These are phyloP conservation scores for Aureoboletus auriporus DNA, from an alignment of 768 basidiomycete genomes.

Conservation along the genomic window DNA sequence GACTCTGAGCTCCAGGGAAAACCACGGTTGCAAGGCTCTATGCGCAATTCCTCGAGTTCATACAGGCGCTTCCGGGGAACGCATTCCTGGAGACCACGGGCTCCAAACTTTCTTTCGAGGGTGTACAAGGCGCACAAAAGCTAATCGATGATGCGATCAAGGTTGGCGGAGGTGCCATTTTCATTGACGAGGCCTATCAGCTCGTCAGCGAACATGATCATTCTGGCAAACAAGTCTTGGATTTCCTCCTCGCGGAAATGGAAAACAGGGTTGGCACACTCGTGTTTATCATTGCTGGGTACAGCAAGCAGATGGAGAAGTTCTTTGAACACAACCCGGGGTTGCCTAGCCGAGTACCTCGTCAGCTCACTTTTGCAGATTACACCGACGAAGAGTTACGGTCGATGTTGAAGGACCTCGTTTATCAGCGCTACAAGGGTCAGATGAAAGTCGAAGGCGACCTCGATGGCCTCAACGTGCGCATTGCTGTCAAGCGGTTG, in stretches of 20 bases:
- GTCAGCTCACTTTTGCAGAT: conserved; percentile 55
- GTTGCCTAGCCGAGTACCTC: conserved; percentile 61
- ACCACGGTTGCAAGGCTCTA: conserved; percentile 68
- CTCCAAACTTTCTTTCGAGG: conserved; percentile 54
- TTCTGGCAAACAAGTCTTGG: conserved; percentile 56
- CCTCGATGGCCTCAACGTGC: conserved; percentile 47
- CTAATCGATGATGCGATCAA: conserved; percentile 46
- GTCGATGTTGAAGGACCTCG: conserved; percentile 46
- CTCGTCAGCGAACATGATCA: conserved; percentile 47
- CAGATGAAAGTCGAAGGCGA: conserved; percentile 58
- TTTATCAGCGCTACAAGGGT: conserved; percentile 44
- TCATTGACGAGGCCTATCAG: conserved; percentile 75
- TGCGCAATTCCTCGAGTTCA: conserved; percentile 57
- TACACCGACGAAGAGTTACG: conserved; percentile 57
- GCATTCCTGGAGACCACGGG: conserved; percentile 64
- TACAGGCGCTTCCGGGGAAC: conserved; percentile 49
- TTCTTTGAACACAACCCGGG: conserved; percentile 80
- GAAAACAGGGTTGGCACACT: conserved; percentile 62
- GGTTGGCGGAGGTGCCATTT: conserved; percentile 62
- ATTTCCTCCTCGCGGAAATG: conserved; percentile 73
- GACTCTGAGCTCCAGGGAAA: conserved; percentile 43
- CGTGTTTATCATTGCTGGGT: conserved; percentile 72
- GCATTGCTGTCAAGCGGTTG: conserved; percentile 57
- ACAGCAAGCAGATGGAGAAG: conserved; percentile 69
- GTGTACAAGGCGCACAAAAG: conserved; percentile 50